Conservation (phyloP, 2,329 filamentous ascomycete genomes). For the Cyphellophora attinorum region DNA sequence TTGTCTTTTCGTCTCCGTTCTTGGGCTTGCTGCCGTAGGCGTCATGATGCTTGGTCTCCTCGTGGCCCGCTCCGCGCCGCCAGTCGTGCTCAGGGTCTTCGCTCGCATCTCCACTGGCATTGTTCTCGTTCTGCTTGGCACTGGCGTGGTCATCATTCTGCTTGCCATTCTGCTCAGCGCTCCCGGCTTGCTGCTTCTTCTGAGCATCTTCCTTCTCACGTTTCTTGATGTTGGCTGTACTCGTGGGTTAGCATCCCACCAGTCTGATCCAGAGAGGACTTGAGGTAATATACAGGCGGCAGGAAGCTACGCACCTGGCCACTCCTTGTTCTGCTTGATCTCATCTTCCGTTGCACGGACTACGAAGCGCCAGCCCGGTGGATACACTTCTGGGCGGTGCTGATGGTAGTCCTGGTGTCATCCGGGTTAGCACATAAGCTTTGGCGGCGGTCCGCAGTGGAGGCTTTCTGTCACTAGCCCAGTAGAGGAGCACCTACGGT, state of each 20-base stretch:
- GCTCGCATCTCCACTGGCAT: conserved; percentile 15
- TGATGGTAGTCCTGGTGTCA: conserved; percentile 39
- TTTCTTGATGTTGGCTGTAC: conserved; percentile 31
- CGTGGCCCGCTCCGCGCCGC: conserved; percentile 23
- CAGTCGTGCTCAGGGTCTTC: conserved; percentile 18
- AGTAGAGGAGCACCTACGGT: conserved; percentile 12
- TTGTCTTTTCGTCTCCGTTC: background rate
- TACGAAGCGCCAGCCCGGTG: conserved; percentile 41
- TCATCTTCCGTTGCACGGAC: conserved; percentile 39
- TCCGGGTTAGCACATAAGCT: no score
- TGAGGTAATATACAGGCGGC: no score
- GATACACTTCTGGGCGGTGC: conserved; percentile 32
- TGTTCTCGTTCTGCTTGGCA: conserved; percentile 17
- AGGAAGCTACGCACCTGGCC: conserved; percentile 31
- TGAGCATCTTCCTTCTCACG: conserved; percentile 23
- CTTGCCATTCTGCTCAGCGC: no score
- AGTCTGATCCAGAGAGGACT: no score
- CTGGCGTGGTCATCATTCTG: conserved; percentile 9
- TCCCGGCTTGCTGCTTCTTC: conserved; percentile 16
- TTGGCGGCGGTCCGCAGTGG: no score
- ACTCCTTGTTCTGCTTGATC: conserved; percentile 39
- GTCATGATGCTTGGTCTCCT: conserved; percentile 25
- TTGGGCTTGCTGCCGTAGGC: conserved; percentile 23
- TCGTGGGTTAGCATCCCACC: no score
- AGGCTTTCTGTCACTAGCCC: background rate